Conservation (phyloP, 805 yeast genomes). For the Yarrowia yakushimensis region DNA sequence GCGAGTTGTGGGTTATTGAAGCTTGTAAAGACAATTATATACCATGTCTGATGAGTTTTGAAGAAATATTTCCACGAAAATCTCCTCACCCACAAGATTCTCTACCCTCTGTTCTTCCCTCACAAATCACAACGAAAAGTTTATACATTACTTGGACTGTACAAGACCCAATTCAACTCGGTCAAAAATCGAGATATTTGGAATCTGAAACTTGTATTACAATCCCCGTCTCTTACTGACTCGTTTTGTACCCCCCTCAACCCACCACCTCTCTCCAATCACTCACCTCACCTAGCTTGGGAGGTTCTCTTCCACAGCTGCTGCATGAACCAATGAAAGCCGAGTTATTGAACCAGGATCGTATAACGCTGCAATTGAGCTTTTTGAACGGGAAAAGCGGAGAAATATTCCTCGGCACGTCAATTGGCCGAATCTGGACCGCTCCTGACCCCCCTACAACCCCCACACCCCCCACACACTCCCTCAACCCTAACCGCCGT, state of each 20-base stretch:
- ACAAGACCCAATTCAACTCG: not conserved
- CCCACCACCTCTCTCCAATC: no score
- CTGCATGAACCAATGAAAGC: conserved; percentile 2
- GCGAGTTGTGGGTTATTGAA: no score
- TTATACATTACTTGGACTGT: not conserved
- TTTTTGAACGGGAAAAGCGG: not conserved
- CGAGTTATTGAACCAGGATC: not conserved
- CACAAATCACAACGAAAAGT: no score
- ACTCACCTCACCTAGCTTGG: not conserved
- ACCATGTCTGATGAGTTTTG: no score
- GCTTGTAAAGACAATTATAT: no score
- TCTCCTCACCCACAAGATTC: no score
- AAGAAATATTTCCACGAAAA: no score
- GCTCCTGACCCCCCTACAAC: not conserved
- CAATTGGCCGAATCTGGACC: not conserved
- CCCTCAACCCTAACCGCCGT: conserved; percentile 20
- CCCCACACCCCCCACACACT: not conserved
- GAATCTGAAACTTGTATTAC: not conserved
- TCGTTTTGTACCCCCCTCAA: no score
- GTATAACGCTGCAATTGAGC: not conserved
- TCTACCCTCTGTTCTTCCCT: no score
- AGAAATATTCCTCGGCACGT: no score
- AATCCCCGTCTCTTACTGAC: no score
- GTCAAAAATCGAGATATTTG: not conserved
- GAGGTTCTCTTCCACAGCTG: not conserved